phyloP scores from a whole-genome alignment of 352 stramenopile genomes.

The Globisporangium alternatum region DNA sequence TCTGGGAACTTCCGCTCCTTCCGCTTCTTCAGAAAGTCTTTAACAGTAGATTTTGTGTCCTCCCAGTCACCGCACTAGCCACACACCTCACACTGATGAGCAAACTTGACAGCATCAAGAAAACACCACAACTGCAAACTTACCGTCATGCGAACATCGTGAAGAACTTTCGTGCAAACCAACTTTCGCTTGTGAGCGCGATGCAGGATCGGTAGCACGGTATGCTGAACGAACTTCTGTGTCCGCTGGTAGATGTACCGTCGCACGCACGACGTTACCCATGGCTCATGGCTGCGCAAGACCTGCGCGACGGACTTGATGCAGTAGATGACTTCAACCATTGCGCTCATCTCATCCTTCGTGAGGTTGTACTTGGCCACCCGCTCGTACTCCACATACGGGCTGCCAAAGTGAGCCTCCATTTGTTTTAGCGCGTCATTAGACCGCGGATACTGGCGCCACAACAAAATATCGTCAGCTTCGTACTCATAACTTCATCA shows the following conservation, averaged over 20 bases:
- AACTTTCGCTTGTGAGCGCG: slow-evolving; percentile 84
- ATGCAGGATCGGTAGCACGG: slow-evolving; percentile 73
- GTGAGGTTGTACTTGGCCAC: slow-evolving; percentile 75
- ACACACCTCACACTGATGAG: background rate
- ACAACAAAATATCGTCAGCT: background rate
- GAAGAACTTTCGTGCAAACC: slow-evolving; percentile 53
- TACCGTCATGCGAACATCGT: slow-evolving; percentile 69
- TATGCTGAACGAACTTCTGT: slow-evolving; percentile 76
- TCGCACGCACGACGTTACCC: slow-evolving; percentile 43
- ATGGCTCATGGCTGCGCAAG: slow-evolving; percentile 29
- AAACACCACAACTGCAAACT: slow-evolving; percentile 7
- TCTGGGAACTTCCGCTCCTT: slow-evolving; percentile 43
- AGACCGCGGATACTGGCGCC: slow-evolving; percentile 28
- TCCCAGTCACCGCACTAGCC: slow-evolving; percentile 59
- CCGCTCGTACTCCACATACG: slow-evolving; percentile 63
- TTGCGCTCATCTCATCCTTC: slow-evolving; percentile 43
- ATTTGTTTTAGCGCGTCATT: slow-evolving; percentile 27
- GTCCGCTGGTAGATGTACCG: slow-evolving; percentile 57
- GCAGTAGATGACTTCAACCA: slow-evolving; percentile 61
- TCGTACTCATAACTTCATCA: background rate
- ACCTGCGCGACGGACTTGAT: slow-evolving; percentile 66
- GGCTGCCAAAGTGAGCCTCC: slow-evolving; percentile 25
- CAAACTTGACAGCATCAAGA: background rate
- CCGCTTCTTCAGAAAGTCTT: slow-evolving; percentile 53
- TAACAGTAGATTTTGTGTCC: slow-evolving; percentile 28